A percentile compares a stretch with the other conserved stretches of the same genome.
phyloP scores from a whole-genome alignment of 192 early-diverging fungal species.

The Rhizoclosmatium sp. region DNA sequence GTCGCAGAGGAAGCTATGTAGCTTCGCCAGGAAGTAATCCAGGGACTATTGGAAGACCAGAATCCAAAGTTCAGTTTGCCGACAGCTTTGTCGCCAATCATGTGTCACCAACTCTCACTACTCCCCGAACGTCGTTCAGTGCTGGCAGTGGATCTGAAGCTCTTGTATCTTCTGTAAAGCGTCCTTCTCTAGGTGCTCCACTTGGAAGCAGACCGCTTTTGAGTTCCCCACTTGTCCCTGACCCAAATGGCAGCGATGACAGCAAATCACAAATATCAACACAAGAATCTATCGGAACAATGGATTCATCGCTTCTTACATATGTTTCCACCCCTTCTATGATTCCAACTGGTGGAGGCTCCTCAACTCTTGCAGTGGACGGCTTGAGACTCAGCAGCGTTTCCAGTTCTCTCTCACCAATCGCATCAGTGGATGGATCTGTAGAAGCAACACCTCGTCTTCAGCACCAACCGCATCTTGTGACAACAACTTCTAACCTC shows the following conservation, averaged over 20 bases:
- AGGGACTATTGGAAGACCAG: background rate
- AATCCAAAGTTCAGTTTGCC: conserved; percentile 34
- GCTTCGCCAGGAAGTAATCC: background rate
- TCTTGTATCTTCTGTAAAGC: too few relatives aligned
- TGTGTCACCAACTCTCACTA: too few relatives aligned
- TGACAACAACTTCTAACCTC: too few relatives aligned
- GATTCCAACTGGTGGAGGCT: background rate
- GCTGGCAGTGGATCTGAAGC: too few relatives aligned
- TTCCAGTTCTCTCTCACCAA: too few relatives aligned
- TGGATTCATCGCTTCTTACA: conserved; percentile 49
- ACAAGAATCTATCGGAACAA: conserved; percentile 42
- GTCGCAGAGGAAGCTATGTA: background rate
- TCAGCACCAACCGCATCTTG: too few relatives aligned
- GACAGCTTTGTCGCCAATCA: conserved; percentile 7
- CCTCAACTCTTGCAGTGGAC: too few relatives aligned
- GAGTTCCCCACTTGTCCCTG: background rate
- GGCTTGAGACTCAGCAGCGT: too few relatives aligned
- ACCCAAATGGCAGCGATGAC: conserved; percentile 8
- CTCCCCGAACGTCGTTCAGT: too few relatives aligned
- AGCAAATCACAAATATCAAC: conserved; percentile 42
- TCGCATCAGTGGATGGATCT: too few relatives aligned
- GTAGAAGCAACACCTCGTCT: too few relatives aligned
- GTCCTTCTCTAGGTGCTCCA: background rate
- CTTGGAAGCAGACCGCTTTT: background rate
- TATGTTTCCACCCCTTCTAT: conserved; percentile 48